Evolutionary conservation across 208 protist genomes (phyloP), one percentile per base, ranked within the genome.

Genomic region (Acanthamoeba castellanii): DNA sequence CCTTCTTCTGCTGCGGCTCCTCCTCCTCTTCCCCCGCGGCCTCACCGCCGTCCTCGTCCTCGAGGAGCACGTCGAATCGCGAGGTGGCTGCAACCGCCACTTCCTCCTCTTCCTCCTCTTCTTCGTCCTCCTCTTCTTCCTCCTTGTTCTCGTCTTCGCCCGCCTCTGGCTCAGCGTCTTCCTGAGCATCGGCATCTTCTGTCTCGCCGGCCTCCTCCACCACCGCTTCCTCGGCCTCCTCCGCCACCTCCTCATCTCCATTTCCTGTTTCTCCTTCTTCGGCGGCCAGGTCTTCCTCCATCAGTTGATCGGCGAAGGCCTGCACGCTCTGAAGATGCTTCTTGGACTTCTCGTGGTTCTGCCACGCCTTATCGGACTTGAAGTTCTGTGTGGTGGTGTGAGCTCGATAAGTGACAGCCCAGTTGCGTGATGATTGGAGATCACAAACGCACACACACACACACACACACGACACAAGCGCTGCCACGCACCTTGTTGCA

Each of bases 281-380:
- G 47, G 85, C 76, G 6, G 88, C 72, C 13, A 59, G 32, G 8
- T 94, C 94, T 20, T 78, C 55, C 42, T 72, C 90, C 78, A 68
- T 94, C 5, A 96, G 47, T 70, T 94, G 72, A 3, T 84, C 66
- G 2, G 76, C 34, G 30, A 95, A 61, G 42, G 61, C 45, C 32
- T 94, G 42, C 45, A 95, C 92, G 32, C 84, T 57, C 55, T 95
- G 61, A 22, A 96, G 82, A 45, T 97, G 96, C 72, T 97, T 96
- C 68, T 96, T 97, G 20, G 96, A 97, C 66, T 91, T 70, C 45
- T 97, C 76, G 68, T 97, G 96, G 55, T 97, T 97, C 34, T 90
- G 30, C 74, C 57, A 89, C n/a, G 87, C 84, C 30, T 89, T 81
- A 30, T 52, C 50, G 30, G 81, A 92, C 14, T 72, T 84, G 50